Percentiles rank a stretch among this genome's conserved stretches.
These are phyloP conservation scores for Hyaloscypha bicolor DNA, from an alignment of 495 filamentous ascomycete genomes.

Conservation along the genomic window DNA sequence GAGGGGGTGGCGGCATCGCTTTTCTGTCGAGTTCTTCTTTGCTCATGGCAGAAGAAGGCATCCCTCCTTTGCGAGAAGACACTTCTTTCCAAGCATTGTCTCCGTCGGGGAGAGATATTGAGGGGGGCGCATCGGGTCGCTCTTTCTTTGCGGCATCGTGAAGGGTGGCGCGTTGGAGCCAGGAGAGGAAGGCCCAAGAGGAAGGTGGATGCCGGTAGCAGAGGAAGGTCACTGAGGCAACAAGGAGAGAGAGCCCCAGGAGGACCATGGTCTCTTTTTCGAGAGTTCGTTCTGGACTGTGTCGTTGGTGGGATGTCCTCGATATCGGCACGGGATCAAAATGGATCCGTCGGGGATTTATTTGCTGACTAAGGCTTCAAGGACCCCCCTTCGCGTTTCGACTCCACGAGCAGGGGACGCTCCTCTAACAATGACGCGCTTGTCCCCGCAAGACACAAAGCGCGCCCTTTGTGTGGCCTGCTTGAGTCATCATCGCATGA, in stretches of 20 bases:
- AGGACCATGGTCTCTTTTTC: slow-evolving; percentile 44
- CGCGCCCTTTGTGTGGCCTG: neutral
- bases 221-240: slow-evolving; percentile 55
- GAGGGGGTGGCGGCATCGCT: slow-evolving; percentile 35
- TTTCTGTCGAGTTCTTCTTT: slow-evolving; percentile 38
- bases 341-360: neutral
- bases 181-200: slow-evolving; percentile 39
- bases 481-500: slow-evolving; percentile 26
- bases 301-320: neutral
- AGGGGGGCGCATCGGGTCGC: slow-evolving; percentile 11
- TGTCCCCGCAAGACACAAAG: neutral
- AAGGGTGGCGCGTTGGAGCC: slow-evolving; percentile 20
- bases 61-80: neutral
- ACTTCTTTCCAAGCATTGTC: neutral
- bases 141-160: slow-evolving; percentile 12
- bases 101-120: neutral
- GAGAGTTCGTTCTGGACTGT: neutral
- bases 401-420: neutral
- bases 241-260: slow-evolving; percentile 54
- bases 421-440: slow-evolving; percentile 22
- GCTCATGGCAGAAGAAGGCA: neutral
- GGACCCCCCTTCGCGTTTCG: slow-evolving; percentile 6
- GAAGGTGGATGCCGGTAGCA: slow-evolving; percentile 49
- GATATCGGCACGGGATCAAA: neutral
- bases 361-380: neutral